Evolutionary conservation across 371 early-diverging fungal species (phyloP), one percentile per base, ranked within the genome.

Genomic region (Actinomortierella ambigua): DNA sequence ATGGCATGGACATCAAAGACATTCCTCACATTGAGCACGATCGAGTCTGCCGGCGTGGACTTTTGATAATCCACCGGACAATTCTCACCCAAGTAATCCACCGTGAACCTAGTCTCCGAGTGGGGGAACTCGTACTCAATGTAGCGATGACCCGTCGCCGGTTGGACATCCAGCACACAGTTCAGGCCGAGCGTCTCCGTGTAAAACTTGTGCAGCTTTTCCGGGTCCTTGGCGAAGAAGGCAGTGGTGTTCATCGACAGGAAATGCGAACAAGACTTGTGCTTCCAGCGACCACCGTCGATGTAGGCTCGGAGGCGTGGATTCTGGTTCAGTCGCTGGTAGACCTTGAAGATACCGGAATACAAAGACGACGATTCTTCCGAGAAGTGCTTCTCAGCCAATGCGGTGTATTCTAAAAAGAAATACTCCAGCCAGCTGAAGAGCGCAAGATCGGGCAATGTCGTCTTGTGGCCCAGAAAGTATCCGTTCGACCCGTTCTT

Each of bases 401-500:
- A 34, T 34, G 4, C 34, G 9, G 55, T 39, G 28, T 73, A 73
- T 5, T 23, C 50, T 9, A 11, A 17, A 26, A n/a, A 59, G 26
- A 73, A 66, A n/a, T 59, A 27, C 4, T 60, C 18, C 39, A 66
- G 29, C 75, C 75, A 73, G 51, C 63, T 67, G 29, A 43, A 73
- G 54, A 59, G 56, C 3, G 54, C 34, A 18, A 73, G 63, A 20
- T 73, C 73, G 3, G 67, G 34, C 34, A 34, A 34, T 11, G 34
- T 34, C 34, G 34, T 34, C 34, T 66, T 65, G 39, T 61, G 50
- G 18, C 52, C 47, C 24, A 71, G 15, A 20, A 71, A 50, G 20
- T 71, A 71, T 3, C 73, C 73, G 22, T 71, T 71, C 14, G 66
- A 66, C 0, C 73, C 73, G 18, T 71, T 71, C 55, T 58, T 55